Percentiles rank a stretch among this genome's conserved stretches.
phyloP scores from a whole-genome alignment of 2,329 filamentous ascomycete genomes.

The Xylaria sp. region DNA sequence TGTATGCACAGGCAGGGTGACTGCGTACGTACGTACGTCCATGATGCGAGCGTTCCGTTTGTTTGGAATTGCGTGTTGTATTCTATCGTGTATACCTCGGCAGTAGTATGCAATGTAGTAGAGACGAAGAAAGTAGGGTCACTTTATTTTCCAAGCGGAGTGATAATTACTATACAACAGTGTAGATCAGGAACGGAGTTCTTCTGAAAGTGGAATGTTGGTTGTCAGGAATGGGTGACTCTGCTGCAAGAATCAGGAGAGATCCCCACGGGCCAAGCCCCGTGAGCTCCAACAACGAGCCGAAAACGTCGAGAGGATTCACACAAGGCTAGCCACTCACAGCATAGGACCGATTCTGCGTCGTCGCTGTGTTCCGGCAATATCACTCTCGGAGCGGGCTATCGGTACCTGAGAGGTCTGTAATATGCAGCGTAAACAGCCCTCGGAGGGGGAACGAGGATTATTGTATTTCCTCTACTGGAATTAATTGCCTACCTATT shows the following conservation, averaged over 20 bases:
- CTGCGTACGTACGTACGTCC: neutral
- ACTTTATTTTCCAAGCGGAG: too few relatives aligned
- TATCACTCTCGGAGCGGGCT: neutral
- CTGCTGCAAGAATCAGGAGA: constrained; percentile 32
- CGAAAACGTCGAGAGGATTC: constrained; percentile 14
- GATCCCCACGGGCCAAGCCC: constrained; percentile 23
- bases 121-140: too few relatives aligned
- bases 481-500: neutral
- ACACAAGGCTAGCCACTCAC: constrained; percentile 28
- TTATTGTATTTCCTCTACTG: neutral
- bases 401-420: too few relatives aligned
- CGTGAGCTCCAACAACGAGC: neutral
- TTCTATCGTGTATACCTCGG: neutral
- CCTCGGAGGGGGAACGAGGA: neutral
- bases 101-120: neutral
- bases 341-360: neutral
- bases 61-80: neutral
- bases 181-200: constrained; percentile 1
- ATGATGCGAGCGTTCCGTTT: neutral
- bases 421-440: too few relatives aligned
- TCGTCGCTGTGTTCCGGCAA: neutral
- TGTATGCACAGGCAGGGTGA: neutral
- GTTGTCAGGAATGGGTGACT: constrained; percentile 5
- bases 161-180: neutral
- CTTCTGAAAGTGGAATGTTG: constrained; percentile 19